Percentiles rank a stretch among this genome's conserved stretches.
Conservation (phyloP, 2,329 filamentous ascomycete genomes). For the Talaromyces albobiverticillius region DNA sequence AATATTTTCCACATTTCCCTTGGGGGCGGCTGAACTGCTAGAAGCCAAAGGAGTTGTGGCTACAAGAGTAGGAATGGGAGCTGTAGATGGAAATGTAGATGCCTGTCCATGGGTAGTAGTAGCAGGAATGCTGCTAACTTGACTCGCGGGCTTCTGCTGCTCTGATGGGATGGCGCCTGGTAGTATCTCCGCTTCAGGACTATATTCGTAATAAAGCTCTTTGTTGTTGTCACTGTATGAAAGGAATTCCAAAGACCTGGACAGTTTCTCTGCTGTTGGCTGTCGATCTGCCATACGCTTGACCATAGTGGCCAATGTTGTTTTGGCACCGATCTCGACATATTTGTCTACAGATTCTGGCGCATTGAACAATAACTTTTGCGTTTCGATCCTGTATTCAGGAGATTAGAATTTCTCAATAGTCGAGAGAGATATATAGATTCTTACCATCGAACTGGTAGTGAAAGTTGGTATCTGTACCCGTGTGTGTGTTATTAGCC, state of each 20-base stretch:
- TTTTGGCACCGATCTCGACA: conserved; percentile 81
- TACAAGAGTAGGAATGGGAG: background rate
- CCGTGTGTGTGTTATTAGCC: background rate
- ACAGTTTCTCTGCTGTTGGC: background rate
- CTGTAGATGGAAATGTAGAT: no score
- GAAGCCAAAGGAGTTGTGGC: background rate
- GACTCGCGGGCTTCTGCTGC: background rate
- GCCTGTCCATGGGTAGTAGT: no score
- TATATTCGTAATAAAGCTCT: conserved; percentile 98
- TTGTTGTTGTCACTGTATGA: conserved; percentile 95
- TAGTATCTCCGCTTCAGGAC: background rate
- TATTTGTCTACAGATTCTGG: conserved; percentile 93
- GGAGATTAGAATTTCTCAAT: no score
- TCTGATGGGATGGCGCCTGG: background rate
- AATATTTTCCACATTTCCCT: background rate
- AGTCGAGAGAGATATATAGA: no score
- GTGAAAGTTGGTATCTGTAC: conserved; percentile 83
- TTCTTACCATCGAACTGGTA: conserved; percentile 80
- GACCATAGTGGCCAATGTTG: conserved; percentile 2
- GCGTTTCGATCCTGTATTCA: conserved; percentile 75
- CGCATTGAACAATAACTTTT: conserved; percentile 93
- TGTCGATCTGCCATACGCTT: conserved; percentile 4
- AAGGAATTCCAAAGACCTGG: conserved; percentile 74
- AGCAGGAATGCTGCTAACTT: no score
- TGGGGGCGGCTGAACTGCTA: background rate